Evolutionary conservation across 1,284 basidiomycete genomes (phyloP).

Genomic region (Cutaneotrichosporon sp.): DNA sequence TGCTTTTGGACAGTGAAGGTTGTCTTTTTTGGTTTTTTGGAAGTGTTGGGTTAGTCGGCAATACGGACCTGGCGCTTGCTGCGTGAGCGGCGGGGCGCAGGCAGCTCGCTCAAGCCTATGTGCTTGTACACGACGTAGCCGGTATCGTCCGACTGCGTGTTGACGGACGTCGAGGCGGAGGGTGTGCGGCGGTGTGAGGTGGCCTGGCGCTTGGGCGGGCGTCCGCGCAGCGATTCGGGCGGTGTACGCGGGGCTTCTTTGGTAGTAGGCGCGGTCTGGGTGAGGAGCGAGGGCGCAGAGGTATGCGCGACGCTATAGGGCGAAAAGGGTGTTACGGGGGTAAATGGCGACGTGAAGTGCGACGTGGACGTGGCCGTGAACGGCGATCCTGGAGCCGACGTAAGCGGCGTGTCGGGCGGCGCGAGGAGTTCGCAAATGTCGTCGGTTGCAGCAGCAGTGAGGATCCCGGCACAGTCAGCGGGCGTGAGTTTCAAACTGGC

Average conservation of each 20-base stretch:
- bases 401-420: not conserved
- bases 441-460: not conserved
- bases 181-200: not conserved
- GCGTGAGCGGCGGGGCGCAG: not conserved
- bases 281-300: not conserved
- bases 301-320: not conserved
- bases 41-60: not conserved
- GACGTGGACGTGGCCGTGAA: no score
- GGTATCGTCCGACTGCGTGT: not conserved
- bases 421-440: not conserved
- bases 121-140: slow-evolving; percentile 10
- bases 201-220: not conserved
- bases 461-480: not conserved
- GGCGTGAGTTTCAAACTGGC: not conserved
- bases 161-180: not conserved
- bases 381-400: not conserved
- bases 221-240: not conserved
- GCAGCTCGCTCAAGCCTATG: slow-evolving; percentile 4
- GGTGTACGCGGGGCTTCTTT: not conserved
- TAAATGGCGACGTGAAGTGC: not conserved
- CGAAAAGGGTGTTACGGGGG: not conserved
- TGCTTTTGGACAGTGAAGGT: no score
- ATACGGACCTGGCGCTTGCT: not conserved
- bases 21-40: no score
- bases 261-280: no score